These are phyloP conservation scores for Jatropha podagrica DNA, from an alignment of 441 rosid species.

Conservation along the genomic window DNA sequence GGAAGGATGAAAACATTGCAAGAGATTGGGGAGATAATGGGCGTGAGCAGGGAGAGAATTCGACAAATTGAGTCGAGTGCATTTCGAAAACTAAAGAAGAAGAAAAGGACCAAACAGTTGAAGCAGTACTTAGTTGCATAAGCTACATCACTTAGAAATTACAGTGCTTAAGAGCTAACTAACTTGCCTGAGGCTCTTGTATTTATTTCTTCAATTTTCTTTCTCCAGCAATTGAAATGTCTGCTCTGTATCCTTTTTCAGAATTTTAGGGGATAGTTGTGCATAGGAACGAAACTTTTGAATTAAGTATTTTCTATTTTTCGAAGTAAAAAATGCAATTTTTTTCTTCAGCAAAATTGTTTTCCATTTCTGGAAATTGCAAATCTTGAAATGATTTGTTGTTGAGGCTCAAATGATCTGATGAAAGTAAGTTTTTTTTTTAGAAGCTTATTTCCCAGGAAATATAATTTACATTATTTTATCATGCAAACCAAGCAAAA, in stretches of 20 bases:
- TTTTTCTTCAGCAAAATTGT: too few relatives aligned
- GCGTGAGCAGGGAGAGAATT: constrained; percentile 84
- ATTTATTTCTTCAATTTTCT: constrained; percentile 9
- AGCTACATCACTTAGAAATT: constrained; percentile 9
- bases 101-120: constrained; percentile 71
- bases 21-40: constrained; percentile 86
- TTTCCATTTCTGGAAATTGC: too few relatives aligned
- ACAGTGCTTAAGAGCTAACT: constrained; percentile 13
- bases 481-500: too few relatives aligned
- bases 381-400: too few relatives aligned
- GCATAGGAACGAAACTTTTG: constrained; percentile 31
- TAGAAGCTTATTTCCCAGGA: too few relatives aligned
- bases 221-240: constrained; percentile 13
- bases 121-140: constrained; percentile 58
- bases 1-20: constrained; percentile 90
- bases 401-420: too few relatives aligned
- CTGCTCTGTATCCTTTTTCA: constrained; percentile 19
- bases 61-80: constrained; percentile 82
- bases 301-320: constrained; percentile 6
- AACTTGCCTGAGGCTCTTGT: constrained; percentile 21
- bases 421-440: too few relatives aligned
- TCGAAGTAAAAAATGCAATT: background rate
- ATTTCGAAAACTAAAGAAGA: constrained; percentile 79
- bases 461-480: too few relatives aligned
- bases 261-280: constrained; percentile 25